Evolutionary conservation across 2,329 filamentous ascomycete genomes (phyloP).

Genomic region (Penicillium verrucosum): DNA sequence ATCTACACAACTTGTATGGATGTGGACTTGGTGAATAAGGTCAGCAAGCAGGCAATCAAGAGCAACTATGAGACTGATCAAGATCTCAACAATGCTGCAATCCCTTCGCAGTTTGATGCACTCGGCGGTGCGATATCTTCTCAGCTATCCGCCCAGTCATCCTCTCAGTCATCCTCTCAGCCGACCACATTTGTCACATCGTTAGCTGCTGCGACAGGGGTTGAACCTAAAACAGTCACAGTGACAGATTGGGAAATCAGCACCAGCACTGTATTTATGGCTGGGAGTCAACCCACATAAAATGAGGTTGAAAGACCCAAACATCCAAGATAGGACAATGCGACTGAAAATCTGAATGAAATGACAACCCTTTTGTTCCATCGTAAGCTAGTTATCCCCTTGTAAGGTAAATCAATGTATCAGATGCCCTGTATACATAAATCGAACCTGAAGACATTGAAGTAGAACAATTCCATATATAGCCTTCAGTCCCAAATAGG

Average conservation of each 20-base stretch:
- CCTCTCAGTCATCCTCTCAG: background rate
- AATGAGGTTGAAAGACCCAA: background rate
- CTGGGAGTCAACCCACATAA: conserved; percentile 5
- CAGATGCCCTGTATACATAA: background rate
- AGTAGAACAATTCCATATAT: background rate
- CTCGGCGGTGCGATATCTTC: conserved; percentile 15
- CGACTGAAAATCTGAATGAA: background rate
- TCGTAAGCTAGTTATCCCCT: background rate
- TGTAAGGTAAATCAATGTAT: background rate
- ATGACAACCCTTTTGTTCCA: background rate
- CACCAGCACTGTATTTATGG: conserved; percentile 19
- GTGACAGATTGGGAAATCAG: conserved; percentile 29
- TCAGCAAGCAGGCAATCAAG: conserved; percentile 10
- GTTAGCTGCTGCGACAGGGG: conserved; percentile 9
- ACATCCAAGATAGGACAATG: background rate
- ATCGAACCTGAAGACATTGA: background rate
- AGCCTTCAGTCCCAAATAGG: conserved; percentile 8
- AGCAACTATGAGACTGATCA: conserved; percentile 33
- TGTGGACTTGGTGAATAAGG: conserved; percentile 38
- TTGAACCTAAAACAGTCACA: conserved; percentile 12
- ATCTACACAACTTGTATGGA: conserved; percentile 52
- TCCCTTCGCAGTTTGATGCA: conserved; percentile 38
- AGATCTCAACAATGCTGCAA: conserved; percentile 38
- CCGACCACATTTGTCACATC: background rate
- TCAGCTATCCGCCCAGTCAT: background rate